Evolutionary conservation across 2,329 filamentous ascomycete species (phyloP), one percentile per base, ranked within the genome.

Genomic region (Diplodia scrobiculata): DNA sequence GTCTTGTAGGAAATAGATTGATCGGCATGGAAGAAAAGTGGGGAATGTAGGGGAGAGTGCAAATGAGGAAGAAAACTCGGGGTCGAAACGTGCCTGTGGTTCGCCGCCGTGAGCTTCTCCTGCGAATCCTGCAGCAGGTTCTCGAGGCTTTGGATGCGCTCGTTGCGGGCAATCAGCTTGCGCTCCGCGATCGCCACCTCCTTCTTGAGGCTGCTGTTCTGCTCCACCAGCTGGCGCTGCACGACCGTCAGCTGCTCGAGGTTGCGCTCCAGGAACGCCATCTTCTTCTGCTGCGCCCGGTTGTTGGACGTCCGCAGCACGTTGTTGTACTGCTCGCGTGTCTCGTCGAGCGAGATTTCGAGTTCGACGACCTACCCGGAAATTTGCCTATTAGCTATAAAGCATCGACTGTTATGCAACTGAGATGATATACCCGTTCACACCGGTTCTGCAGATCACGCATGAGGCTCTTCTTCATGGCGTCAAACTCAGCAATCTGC

Each of bases 401-500:
- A 54, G 19, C 51, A 67, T 45, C 29, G 17, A 68, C 34, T 51
- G 60, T 19, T 68, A 69, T 62, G 64, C 63, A 51, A 66, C 68
- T 75, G 59, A 74, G 70, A 32, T 48, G 54, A 77, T 77, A 75
- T 75, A 80, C 93, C 71, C 95, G 89, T 82, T 99, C 95, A 79
- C 95, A 99, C 68, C 95, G 90, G 83, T 99, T 98, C 80, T 99
- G 95, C 70, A 99, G 83, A 79, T 99, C 95, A 67, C 95, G 91
- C 95, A 99, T 99, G 71, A 99, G 84, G 71, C 91, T 96, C 87
- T 99, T 99, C 88, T 99, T 99, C 93, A 99, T 99, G 67, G 92
- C 91, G 79, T 99, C 95, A 73, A 99, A 99, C 77, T 99, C 95
- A 67, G 94, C 91, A 78, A 99, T 96, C 81, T 98, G 95, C 81